These are phyloP conservation scores for Floccularia luteovirens DNA, from an alignment of 768 basidiomycete genomes.

Conservation along the genomic window DNA sequence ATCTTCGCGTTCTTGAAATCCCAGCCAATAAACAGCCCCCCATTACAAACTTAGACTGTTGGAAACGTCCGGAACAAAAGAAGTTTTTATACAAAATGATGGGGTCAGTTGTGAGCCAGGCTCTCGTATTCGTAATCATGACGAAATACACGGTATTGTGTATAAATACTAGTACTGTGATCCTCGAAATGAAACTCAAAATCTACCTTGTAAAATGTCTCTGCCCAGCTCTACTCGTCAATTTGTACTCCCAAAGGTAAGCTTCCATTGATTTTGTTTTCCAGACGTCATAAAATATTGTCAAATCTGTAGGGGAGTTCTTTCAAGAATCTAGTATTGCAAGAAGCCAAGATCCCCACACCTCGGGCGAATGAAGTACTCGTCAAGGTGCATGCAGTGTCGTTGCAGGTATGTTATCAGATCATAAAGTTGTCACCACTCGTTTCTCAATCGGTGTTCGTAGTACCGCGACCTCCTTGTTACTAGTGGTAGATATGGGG, in stretches of 20 bases:
- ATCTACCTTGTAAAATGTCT: slow-evolving; percentile 5
- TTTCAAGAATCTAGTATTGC: slow-evolving; percentile 16
- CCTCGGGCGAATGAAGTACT: slow-evolving; percentile 42
- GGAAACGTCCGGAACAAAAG: no score
- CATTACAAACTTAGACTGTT: no score
- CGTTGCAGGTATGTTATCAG: slow-evolving; percentile 33
- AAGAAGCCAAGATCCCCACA: slow-evolving; percentile 16
- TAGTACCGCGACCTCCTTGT: slow-evolving; percentile 46
- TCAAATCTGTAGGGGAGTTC: slow-evolving; percentile 9
- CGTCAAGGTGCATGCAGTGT: slow-evolving; percentile 49
- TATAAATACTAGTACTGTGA: no score
- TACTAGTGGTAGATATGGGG: slow-evolving; percentile 27
- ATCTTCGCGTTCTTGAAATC: no score
- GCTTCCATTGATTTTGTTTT: background rate
- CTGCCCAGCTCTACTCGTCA: slow-evolving; percentile 10
- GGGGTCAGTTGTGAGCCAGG: no score
- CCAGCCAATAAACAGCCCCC: no score
- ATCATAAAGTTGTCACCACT: background rate
- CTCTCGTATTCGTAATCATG: no score
- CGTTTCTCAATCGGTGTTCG: background rate
- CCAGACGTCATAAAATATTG: background rate
- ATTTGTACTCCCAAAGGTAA: slow-evolving; percentile 13
- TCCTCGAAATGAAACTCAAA: slow-evolving; percentile 1
- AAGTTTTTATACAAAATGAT: no score
- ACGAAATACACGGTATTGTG: no score